Evolutionary conservation across 208 protist species (phyloP), one percentile per base, ranked within the genome.

Genomic region (Vickermania ingenoplastis): DNA sequence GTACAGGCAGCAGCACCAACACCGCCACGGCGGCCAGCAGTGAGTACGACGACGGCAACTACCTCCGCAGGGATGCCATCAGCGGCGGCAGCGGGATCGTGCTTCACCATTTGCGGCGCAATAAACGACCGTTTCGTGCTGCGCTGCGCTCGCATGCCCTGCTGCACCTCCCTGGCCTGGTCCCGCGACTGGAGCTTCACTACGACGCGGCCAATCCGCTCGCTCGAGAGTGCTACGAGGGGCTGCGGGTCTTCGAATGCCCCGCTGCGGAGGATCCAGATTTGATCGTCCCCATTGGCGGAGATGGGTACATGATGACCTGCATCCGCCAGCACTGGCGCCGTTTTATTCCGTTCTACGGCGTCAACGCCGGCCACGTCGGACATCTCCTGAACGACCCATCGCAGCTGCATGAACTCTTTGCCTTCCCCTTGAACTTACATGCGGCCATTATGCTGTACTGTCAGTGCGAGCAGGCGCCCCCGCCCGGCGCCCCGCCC

Each of bases 301-400:
- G 89, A 1, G 89, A 95, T 69, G 89, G 89, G 7, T 95, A 91
- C 73, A 92, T 95, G 85, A 95, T 95, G 89, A 84, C 90, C 54
- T 95, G 89, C 71, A 91, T 95, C 58, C 84, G 89, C 4, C 79
- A 86, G 55, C 86, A 95, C 74, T 95, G 89, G 85, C 60, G 71
- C 5, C 89, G 89, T 61, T 95, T 91, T 58, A 91, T 92, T 53
- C 89, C 89, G 13, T 95, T 95, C 61, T 95, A 89, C 69, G 89
- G 89, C 48, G 79, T 95, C 54, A 95, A 95, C 58, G 89, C 89
- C 28, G 89, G 89, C 0, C 89, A 92, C 62, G 89, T 91, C 17
- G 89, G 89, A 1, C 88, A 92, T 61, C 62, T 95, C 36, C 72
- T 95, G 49, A 95, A 95, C 58, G 81, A 91, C 57, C 68, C 75